Evolutionary conservation across 257 asterid genomes (phyloP), one percentile per base, ranked within the genome.

Genomic region (Verbascum thapsus): DNA sequence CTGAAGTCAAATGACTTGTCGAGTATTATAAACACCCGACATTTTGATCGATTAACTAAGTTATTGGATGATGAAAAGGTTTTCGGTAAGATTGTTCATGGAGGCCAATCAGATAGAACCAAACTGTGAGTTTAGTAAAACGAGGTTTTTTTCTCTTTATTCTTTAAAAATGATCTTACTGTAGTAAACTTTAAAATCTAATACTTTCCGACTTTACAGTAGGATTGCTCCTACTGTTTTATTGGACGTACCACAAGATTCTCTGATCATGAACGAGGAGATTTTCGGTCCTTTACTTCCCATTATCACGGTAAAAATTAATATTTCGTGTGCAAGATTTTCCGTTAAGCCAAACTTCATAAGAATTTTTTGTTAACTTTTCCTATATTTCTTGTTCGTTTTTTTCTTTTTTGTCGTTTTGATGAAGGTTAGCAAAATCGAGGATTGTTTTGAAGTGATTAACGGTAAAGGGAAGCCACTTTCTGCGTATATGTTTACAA

Each of bases 261-360:
- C 95, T 45, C 47, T 85, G 52, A 74, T 91, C 80, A 82, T 91
- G 95, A 75, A 73, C 23, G 98, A 91, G 58, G 98, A 91, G 85
- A 86, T 91, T 67, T 88, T 88, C 54, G 98, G 98, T 42, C 98
- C 98, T 23, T 67, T 91, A 66, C 96, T 91, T 67, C 91, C 95
- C 62, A 85, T 88, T 26, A 17, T 90, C 75, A 88, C 81, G 88
- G 98, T 90, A 85, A 71, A 61, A 47, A 10, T 48, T 53, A 16
- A 32, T 12, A 26, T 1, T 1, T 26, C 32, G 2, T n/a, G n/a
- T n/a, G n/a, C n/a, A 1, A 1, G 10, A 22, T 43, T 43, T 58
- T 38, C 6, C 16, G 16, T 22, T 9, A 20, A 11, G 41, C 39
- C 2, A n/a, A 30, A 16, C 9, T 22, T 12, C 23, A 11, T 10